phyloP scores from a whole-genome alignment of 75 land plant genomes.

The Selaginella tamariscina region DNA sequence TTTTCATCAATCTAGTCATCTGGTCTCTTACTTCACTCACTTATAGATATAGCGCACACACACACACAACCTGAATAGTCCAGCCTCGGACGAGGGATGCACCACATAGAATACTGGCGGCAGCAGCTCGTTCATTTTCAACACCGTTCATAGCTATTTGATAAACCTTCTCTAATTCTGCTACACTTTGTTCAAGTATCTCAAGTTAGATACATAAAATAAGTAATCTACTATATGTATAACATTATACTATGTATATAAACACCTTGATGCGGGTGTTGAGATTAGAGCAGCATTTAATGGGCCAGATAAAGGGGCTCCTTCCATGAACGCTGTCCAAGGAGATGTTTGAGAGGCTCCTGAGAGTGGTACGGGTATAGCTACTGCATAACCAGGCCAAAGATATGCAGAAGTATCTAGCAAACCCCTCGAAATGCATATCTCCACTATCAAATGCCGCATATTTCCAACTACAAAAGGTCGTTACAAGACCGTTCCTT shows the following conservation, averaged over 20 bases:
- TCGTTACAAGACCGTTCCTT: too few relatives aligned
- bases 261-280: conserved; percentile 85
- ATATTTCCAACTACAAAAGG: conserved; percentile 72
- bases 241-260: not conserved
- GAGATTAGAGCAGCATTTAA: conserved; percentile 46
- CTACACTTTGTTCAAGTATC: conserved; percentile 39
- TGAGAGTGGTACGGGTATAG: conserved; percentile 36
- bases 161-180: conserved; percentile 75
- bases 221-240: not conserved
- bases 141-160: conserved; percentile 67
- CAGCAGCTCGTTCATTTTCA: conserved; percentile 73
- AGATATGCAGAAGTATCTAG: conserved; percentile 78
- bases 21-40: too few relatives aligned
- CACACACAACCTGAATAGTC: conserved; percentile 83
- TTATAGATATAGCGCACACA: not conserved
- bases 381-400: conserved; percentile 70
- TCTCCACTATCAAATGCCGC: conserved; percentile 84
- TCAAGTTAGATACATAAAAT: not conserved
- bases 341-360: conserved; percentile 40
- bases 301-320: conserved; percentile 42
- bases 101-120: conserved; percentile 78
- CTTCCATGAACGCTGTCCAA: conserved; percentile 77
- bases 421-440: conserved; percentile 78
- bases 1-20: too few relatives aligned
- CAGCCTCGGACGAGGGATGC: conserved; percentile 79